Base-by-base conservation (phyloP, 108 stramenopile species). In the Cyclotella cryptica region DNA sequence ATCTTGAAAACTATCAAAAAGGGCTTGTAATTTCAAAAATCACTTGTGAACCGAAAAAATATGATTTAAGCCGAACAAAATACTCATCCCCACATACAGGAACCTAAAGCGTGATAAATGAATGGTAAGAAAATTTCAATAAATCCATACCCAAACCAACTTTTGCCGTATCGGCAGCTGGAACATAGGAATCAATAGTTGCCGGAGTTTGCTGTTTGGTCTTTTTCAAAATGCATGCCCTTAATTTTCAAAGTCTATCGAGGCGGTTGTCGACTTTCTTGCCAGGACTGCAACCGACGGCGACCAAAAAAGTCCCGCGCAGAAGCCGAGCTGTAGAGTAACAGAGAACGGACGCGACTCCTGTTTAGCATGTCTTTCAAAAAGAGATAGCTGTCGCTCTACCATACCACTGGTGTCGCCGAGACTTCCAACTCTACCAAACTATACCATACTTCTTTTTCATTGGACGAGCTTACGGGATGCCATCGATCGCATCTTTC, bases 271-370 rank as follows among this genome's bases (percentile, higher is more conserved):
- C 13, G 22, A 27, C 39, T 40, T 62, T 62, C 39, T 62, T 62
- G 60, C 7, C 35, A 18, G 60, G 22, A 12, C 35, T 18, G 35
- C 29, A 62, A 62, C 60, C 60, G 60, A 62, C 60, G 39, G 17
- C 29, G 28, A 62, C 60, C 60, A 62, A 62, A 62, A 62, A 62
- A 62, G 35, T 41, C 30, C 30, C 60, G 30, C 60, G 39, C 60
- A 30, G 13, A 19, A 62, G 60, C 60, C 60, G 60, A 62, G 60
- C 4, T 14, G 35, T 35, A 11, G 10, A 40, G 35, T 24, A 26
- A 26, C 5, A 24, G 1, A 12, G 30, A 67, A 51, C 47, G 66
- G 47, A 66, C 30, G 22, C 30, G 22, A 21, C 44, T 67, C 21
- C 66, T 55, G 55, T 24, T 53, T 24, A 22, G 47, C 15, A 49